Conservation (phyloP, 2,329 filamentous ascomycete species). For the Aspergillus sp. region DNA sequence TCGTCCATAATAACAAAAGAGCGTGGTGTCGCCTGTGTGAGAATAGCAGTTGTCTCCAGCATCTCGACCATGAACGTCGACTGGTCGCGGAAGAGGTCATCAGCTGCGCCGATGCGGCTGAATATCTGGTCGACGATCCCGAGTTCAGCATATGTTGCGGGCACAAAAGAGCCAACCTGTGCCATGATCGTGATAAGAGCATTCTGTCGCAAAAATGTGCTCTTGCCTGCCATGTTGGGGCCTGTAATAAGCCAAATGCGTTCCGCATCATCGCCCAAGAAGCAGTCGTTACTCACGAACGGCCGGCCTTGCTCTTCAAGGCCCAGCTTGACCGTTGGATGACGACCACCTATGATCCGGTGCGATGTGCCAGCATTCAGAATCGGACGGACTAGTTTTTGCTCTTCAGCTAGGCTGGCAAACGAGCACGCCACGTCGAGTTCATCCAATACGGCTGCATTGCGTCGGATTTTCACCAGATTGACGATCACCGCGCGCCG, state of each 20-base stretch:
- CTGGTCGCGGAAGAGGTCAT: conserved; percentile 89
- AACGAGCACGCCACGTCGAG: conserved; percentile 85
- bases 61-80: conserved; percentile 99
- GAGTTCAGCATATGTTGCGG: conserved; percentile 74
- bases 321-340: conserved; percentile 84
- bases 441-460: conserved; percentile 86
- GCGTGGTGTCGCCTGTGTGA: conserved; percentile 71
- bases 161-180: conserved; percentile 87
- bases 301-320: conserved; percentile 68
- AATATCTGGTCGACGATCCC: conserved; percentile 95
- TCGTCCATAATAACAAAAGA: conserved; percentile 99
- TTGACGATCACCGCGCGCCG: conserved; percentile 70
- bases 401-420: conserved; percentile 67
- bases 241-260: conserved; percentile 62
- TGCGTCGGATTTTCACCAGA: conserved; percentile 76
- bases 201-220: conserved; percentile 91
- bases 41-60: conserved; percentile 87
- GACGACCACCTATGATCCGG: conserved; percentile 74
- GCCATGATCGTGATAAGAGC: conserved; percentile 89
- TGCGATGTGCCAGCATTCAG: conserved; percentile 59
- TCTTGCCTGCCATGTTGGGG: conserved; percentile 98
- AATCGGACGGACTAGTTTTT: conserved; percentile 63
- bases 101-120: conserved; percentile 84
- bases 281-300: conserved; percentile 81
- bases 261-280: conserved; percentile 68